These are phyloP conservation scores for Veloboletus limbatus DNA, from an alignment of 1,284 basidiomycete species.

Conservation along the genomic window DNA sequence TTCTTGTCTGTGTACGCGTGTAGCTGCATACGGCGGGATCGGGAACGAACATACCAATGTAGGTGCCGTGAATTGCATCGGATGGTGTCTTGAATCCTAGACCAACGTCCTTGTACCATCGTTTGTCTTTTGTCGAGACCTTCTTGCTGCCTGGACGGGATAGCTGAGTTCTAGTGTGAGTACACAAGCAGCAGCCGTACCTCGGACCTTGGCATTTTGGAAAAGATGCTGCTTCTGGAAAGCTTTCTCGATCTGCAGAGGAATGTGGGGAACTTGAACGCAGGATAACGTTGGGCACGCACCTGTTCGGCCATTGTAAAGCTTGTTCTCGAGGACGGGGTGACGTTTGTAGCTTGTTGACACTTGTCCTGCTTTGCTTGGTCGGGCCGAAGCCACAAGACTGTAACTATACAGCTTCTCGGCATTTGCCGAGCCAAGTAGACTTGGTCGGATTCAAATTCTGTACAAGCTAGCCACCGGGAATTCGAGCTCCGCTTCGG, in stretches of 20 bases:
- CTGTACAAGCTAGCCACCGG: too few relatives aligned
- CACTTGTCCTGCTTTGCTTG: slow-evolving; percentile 31
- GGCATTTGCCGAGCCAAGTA: slow-evolving; percentile 37
- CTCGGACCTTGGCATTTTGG: slow-evolving; percentile 94
- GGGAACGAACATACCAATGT: slow-evolving; percentile 72
- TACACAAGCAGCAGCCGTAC: slow-evolving; percentile 45
- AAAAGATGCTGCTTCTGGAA: slow-evolving; percentile 98
- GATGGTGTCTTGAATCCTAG: slow-evolving; percentile 95
- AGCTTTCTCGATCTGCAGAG: slow-evolving; percentile 81
- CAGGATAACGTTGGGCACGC: slow-evolving; percentile 4
- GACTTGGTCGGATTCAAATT: too few relatives aligned
- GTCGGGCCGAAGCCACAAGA: slow-evolving; percentile 39
- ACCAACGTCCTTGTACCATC: slow-evolving; percentile 99
- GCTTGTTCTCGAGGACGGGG: slow-evolving; percentile 18
- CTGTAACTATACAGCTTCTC: slow-evolving; percentile 49
- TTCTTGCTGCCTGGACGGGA: slow-evolving; percentile 73
- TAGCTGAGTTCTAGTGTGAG: slow-evolving; percentile 12
- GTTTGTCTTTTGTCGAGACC: slow-evolving; percentile 89
- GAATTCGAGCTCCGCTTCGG: too few relatives aligned
- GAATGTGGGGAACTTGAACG: not conserved
- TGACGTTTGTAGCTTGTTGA: slow-evolving; percentile 35
- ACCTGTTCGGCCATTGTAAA: slow-evolving; percentile 33
- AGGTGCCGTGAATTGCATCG: slow-evolving; percentile 95
- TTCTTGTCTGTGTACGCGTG: slow-evolving; percentile 81
- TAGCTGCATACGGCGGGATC: not conserved